Conservation (phyloP, 1,284 basidiomycete genomes). For the Sporisorium iseilematis-ciliati region DNA sequence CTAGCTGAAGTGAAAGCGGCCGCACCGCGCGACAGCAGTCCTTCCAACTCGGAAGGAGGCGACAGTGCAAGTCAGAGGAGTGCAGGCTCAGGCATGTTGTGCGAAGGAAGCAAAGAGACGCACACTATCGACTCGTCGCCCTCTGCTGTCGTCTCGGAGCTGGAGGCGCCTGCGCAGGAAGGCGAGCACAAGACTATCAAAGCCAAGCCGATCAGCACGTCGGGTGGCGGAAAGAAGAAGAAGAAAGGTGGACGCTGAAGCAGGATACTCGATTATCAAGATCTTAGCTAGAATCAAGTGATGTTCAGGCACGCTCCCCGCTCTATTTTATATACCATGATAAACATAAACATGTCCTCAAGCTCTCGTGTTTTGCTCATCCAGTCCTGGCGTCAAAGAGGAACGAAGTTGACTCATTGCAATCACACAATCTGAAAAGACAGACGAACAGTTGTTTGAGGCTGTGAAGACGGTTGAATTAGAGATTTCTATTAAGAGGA, state of each 20-base stretch:
- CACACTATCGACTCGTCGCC: constrained; percentile 16
- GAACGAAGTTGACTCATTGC: background rate
- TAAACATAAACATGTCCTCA: background rate
- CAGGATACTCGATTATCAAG: background rate
- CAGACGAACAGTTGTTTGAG: background rate
- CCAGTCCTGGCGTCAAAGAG: background rate
- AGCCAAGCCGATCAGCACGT: constrained; percentile 20
- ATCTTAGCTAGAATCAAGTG: background rate
- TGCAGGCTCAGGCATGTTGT: constrained; percentile 28
- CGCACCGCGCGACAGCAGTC: constrained; percentile 21
- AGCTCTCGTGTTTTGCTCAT: background rate
- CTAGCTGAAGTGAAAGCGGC: constrained; percentile 8
- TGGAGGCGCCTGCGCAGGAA: background rate
- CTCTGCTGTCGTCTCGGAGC: background rate
- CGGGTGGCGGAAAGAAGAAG: constrained; percentile 38
- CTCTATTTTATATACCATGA: constrained; percentile 3
- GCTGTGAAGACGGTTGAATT: no score
- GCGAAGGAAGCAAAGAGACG: constrained; percentile 43
- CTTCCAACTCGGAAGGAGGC: constrained; percentile 24
- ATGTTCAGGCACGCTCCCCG: background rate
- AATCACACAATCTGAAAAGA: background rate
- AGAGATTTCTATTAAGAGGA: no score
- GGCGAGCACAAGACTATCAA: background rate
- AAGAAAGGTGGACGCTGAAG: constrained; percentile 38
- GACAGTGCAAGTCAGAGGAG: constrained; percentile 30